Conservation (phyloP, 495 filamentous ascomycete species). For the Lophiostoma macrostomum region DNA sequence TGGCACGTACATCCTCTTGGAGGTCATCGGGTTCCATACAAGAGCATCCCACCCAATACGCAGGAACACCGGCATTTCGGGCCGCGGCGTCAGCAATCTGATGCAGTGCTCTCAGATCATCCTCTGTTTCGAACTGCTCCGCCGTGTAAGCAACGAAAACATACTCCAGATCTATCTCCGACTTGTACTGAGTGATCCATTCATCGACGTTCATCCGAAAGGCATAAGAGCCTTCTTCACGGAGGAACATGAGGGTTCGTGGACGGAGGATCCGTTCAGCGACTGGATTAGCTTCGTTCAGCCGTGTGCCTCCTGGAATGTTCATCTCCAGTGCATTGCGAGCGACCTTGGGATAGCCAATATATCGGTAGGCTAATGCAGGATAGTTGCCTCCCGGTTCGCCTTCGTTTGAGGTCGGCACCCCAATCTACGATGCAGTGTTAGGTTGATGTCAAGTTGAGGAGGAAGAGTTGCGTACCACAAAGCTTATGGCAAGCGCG, state of each 20-base stretch:
- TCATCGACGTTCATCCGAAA: conserved; percentile 21
- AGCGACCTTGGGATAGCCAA: conserved; percentile 32
- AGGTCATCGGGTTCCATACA: conserved; percentile 26
- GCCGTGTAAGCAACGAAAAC: conserved; percentile 37
- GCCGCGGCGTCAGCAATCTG: conserved; percentile 37
- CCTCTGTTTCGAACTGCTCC: conserved; percentile 31
- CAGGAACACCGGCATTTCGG: conserved; percentile 34
- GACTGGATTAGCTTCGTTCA: conserved; percentile 17
- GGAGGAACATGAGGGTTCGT: conserved; percentile 27
- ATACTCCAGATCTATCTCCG: conserved; percentile 25
- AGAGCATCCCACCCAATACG: conserved; percentile 39
- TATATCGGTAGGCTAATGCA: conserved; percentile 26
- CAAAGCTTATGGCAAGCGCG: conserved; percentile 17
- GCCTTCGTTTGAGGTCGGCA: conserved; percentile 3
- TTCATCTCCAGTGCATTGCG: conserved; percentile 29
- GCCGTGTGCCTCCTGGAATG: background rate
- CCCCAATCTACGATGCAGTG: conserved; percentile 10
- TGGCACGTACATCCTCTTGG: conserved; percentile 16
- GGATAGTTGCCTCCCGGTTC: conserved; percentile 23
- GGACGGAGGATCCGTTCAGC: conserved; percentile 24
- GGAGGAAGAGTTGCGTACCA: conserved; percentile 6
- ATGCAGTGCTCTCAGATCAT: conserved; percentile 26
- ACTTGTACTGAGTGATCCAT: conserved; percentile 32
- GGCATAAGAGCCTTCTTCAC: background rate
- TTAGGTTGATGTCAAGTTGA: background rate